Percentiles rank a stretch among this genome's conserved stretches.
These are phyloP conservation scores for Stephanodiscus minutulus DNA, from an alignment of 108 stramenopile genomes.

Conservation along the genomic window DNA sequence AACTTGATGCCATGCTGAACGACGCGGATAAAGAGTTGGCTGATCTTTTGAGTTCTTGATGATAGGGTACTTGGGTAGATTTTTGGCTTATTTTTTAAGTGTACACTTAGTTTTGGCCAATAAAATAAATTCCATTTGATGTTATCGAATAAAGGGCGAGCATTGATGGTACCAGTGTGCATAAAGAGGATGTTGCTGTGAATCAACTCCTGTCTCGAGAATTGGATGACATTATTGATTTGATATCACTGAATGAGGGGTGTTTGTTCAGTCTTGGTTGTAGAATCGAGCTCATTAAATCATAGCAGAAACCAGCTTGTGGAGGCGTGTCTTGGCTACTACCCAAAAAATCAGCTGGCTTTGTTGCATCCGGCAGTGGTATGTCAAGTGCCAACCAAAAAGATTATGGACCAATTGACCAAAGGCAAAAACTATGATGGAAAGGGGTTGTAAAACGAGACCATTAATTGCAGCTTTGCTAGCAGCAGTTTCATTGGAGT, in stretches of 20 bases:
- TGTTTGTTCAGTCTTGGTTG: constrained; percentile 6
- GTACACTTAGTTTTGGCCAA: neutral
- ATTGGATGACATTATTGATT: neutral
- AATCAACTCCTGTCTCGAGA: neutral
- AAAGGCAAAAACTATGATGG: constrained; percentile 42
- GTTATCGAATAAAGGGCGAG: too few species aligned
- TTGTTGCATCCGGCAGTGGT: constrained; percentile 11
- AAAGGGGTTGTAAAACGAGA: constrained; percentile 27
- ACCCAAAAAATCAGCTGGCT: neutral
- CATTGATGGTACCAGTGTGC: too few species aligned
- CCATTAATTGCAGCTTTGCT: constrained; percentile 50
- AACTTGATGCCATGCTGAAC: constrained; percentile 83
- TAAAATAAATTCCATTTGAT: too few species aligned
- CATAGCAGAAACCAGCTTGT: too few species aligned
- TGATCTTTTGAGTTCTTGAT: constrained; percentile 70
- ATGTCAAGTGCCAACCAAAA: constrained; percentile 27
- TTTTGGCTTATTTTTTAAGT: neutral
- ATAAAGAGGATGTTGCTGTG: too few species aligned
- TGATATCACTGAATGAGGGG: constrained; percentile 18
- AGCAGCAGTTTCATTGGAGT: constrained; percentile 48
- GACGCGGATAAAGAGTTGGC: constrained; percentile 84
- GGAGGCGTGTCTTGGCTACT: neutral
- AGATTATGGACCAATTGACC: constrained; percentile 44
- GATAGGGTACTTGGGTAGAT: neutral
- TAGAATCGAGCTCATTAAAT: constrained; percentile 12